Evolutionary conservation across 169 alveolate species (phyloP).

Genomic region (Cryptosporidium viatorum): DNA sequence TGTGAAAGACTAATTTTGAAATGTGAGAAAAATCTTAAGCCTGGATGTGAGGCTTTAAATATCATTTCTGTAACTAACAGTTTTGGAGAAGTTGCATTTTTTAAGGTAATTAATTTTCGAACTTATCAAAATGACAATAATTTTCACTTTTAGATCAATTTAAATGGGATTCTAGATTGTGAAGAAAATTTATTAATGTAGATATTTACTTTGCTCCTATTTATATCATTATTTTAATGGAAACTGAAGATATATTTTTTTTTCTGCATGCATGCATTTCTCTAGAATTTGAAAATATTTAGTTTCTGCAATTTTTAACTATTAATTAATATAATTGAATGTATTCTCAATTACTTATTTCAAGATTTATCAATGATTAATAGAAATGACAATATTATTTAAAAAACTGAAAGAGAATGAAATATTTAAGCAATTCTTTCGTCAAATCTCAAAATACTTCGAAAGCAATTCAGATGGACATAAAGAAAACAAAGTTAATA

Average conservation of each 20-base stretch:
- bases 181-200: background rate
- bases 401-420: slow-evolving; percentile 1
- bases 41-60: background rate
- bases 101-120: slow-evolving; percentile 35
- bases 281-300: background rate
- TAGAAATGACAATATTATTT: background rate
- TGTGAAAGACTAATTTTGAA: slow-evolving; percentile 31
- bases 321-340: too few relatives aligned
- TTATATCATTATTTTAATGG: background rate
- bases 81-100: slow-evolving; percentile 48
- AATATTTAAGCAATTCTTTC: background rate
- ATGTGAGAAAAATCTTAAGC: background rate
- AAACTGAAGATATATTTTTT: background rate
- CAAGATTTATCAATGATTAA: background rate
- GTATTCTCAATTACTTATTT: background rate
- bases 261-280: slow-evolving; percentile 8
- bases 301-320: background rate
- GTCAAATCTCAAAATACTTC: background rate
- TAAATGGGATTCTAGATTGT: slow-evolving; percentile 33
- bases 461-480: background rate
- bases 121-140: background rate
- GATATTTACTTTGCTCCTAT: background rate
- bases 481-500: background rate
- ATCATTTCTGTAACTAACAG: slow-evolving; percentile 6
- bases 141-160: background rate